Evolutionary conservation across 306 rosid genomes (phyloP), one percentile per base, ranked within the genome.

Genomic region (Trifolium subterraneum): DNA sequence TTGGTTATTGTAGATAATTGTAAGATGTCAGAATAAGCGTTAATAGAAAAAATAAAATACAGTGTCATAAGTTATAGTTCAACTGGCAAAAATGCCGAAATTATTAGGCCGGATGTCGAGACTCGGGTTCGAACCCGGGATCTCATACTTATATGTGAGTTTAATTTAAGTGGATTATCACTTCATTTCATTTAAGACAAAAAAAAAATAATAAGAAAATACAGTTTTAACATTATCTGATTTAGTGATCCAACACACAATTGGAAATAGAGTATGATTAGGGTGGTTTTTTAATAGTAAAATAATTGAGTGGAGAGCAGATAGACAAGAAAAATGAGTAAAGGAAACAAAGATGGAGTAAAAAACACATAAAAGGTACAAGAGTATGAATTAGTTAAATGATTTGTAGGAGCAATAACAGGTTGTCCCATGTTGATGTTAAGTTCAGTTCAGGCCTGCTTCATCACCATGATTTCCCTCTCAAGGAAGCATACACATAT

Each of bases 341-440:
- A 54, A 55, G 27, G 20, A 29, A 41, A 13, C 45, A 55, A 16
- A n/a, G 85, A 47, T 65, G 25, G 81, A 81, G 85, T 82, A 77
- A 61, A 82, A 82, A 72, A 82, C 66, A 77, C 82, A 72, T 16
- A 65, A 77, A 81, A 81, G 78, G 78, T 56, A 31, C 62, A 35
- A 14, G 4, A 65, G 71, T 50, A 72, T 77, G 9, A 81, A 72
- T 72, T 77, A 77, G 68, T 72, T 65, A 77, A 82, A 82, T 77
- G 72, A 77, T 82, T 82, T 77, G 8, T 33, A 73, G 63, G 61
- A 81, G 84, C 76, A 73, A 72, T n/a, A 85, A 81, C 89, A 84
- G 88, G 88, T 71, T 86, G 88, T 86, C 90, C 85, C 82, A 87
- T 79, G 86, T 85, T 81, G 70, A 56, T 81, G 60, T 80, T 67